Evolutionary conservation across 108 stramenopile genomes (phyloP), one percentile per base, ranked within the genome.

Genomic region (Ochromonas danica): DNA sequence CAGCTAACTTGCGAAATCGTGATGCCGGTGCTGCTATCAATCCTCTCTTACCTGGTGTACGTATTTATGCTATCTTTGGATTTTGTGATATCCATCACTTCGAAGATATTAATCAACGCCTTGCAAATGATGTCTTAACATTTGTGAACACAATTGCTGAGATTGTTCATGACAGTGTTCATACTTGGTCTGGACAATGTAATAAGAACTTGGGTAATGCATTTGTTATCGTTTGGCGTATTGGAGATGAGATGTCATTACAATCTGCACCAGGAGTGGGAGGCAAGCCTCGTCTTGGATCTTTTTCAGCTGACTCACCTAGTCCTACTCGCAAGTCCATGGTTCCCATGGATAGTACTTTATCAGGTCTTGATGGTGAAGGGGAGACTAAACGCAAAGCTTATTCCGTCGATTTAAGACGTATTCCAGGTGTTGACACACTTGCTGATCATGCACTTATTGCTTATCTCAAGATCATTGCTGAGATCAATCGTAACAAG

Each of bases 151-250:
- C 89, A 71, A 91, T 98, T 39, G 95, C 97, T 1, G 79, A 81
- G 33, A 92, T 98, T 43, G 81, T 98, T 40, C 97, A 98, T 78
- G 88, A 83, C 41, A 92, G 95, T 79, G 92, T 92, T 1, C 87
- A 84, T 61, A 83, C 89, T 45, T 95, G 94, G 93, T 90, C 89
- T 1, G 97, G 97, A 2, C 91, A 91, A 51, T 94, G 94, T 81
- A 98, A 98, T 87, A 95, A 94, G 78, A 98, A 98, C 83, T 80
- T 96, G 45, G 97, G 97, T 36, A 86, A 87, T 81, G 91, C 93
- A 28, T 96, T 96, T 82, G 85, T 98, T 57, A 91, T 96, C 89
- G 94, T 96, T 0, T 98, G 93, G 91, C 90, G 94, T 57, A 94
- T 95, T 40, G 80, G 80, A 78, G 82, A 82, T 39, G 82, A 80